Evolutionary conservation across 2,329 filamentous ascomycete genomes (phyloP), one percentile per base, ranked within the genome.

Genomic region (Orbilia brochopaga): DNA sequence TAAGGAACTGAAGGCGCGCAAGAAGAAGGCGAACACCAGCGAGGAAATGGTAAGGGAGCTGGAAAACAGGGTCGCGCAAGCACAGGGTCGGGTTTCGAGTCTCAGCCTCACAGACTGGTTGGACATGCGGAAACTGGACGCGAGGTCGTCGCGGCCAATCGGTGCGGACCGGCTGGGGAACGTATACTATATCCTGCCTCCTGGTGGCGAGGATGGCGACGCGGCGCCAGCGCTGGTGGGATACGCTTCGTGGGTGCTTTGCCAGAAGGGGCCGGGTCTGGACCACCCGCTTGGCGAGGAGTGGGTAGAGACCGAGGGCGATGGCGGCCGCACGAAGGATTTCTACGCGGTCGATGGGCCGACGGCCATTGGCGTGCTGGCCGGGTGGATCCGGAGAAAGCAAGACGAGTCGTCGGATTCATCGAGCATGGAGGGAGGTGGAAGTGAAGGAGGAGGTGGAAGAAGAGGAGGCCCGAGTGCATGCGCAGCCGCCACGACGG

Each of bases 31-130:
- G 30, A 51, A 51, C 35, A 51, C 44, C 51, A 57, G 15, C 13
- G 56, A 54, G 17, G 35, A 60, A 23, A 37, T 32, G 2, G 50
- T 59, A 11, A 40, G 8, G 32, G 27, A 48, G 48, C 60, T 64
- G 19, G 60, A 51, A 19, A 8, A 32, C 10, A 23, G 37, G 21
- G 15, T 66, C 17, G 23, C 37, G 35, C n/a, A 30, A n/a, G 21
- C 57, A 23, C 52, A 54, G n/a, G 11, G 10, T 10, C 50, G 27
- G 50, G 55, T 64, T 44, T 48, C 48, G 32, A 24, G 40, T 42
- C 51, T 69, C 65, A 62, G 65, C 66, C 66, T 70, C 58, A 63
- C 59, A 24, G 21, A 52, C 48, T 70, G 59, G 55, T 54, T 55
- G 40, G 40, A 54, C 15, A 48, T 51, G 24, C 46, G 30, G 59